Base-by-base conservation (phyloP, 2,329 filamentous ascomycete genomes). In the Karstenula rhodostoma region DNA sequence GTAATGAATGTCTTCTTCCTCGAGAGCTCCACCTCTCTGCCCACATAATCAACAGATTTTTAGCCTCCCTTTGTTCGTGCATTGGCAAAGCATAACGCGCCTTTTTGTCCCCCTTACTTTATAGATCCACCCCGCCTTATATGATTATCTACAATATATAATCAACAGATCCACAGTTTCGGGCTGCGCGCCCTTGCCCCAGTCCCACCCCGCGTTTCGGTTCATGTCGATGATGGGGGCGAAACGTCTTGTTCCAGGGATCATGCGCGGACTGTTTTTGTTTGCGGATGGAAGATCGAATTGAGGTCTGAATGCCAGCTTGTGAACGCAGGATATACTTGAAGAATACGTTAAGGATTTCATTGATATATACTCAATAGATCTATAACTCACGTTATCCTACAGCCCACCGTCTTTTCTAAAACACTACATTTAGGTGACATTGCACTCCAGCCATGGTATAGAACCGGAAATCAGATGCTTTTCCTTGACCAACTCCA, bases 181-280 rank as follows among this genome's bases (percentile, higher is more conserved):
- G 4, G 57, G 57, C 49, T 58, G 56, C 48, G 22, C 48, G 15
- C 48, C 35, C 29, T 17, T 23, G 2, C 56, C 56, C 37, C 35
- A 50, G 19, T 29, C 15, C 55, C 55, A 58, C 23, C 56, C 56
- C 29, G 48, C 40, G 29, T 58, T 53, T 48, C 56, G 53, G 15
- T 10, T 12, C 7, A 58, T 53, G 17, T 48, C 22, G 17, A 58
- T 48, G 7, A 22, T 49, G 17, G 53, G 49, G 2, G 42, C 56
- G 23, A 46, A 19, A 9, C n/a, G 40, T 12, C 40, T 48, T 15
- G 49, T 23, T 29, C 27, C 4, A 29, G 27, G 27, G 27, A 29
- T 29, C 27, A 29, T 29, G 27, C 27, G n/a, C 27, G 27, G 4
- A 8, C 4, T 8, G 8, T 29, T 4, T 29, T 8, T 4, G 27